These are phyloP conservation scores for Tetradesmus obliquus DNA, from an alignment of 139 green algal genomes.

Conservation along the genomic window DNA sequence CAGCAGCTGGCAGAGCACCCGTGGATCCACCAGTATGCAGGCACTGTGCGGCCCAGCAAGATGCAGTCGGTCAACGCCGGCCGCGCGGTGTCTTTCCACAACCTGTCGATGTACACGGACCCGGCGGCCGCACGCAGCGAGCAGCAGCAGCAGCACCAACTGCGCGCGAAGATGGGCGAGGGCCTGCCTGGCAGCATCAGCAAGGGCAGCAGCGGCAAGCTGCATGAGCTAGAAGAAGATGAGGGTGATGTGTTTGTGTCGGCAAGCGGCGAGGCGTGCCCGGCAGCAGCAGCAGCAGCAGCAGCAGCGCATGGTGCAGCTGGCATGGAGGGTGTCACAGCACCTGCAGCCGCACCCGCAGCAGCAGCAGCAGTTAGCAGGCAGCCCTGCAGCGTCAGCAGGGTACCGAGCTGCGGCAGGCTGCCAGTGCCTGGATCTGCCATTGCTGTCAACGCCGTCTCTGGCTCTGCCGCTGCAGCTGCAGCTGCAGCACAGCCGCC, in stretches of 20 bases:
- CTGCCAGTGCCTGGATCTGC: not conserved
- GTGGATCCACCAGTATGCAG: conserved; percentile 53
- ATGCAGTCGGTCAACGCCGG: conserved; percentile 3
- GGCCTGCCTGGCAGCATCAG: not conserved
- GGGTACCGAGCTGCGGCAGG: not conserved
- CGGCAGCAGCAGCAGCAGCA: conserved; percentile 30
- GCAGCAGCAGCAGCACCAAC: conserved; percentile 15
- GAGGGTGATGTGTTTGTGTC: conserved; percentile 38
- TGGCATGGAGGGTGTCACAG: not conserved
- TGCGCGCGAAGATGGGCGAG: conserved; percentile 15
- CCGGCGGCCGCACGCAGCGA: not conserved
- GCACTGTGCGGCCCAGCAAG: not conserved
- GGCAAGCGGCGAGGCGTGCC: conserved; percentile 1
- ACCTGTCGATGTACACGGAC: conserved; percentile 37
- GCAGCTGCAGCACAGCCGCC: not conserved
- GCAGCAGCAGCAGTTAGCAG: conserved; percentile 27
- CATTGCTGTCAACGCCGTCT: not conserved
- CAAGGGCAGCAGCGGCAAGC: not conserved
- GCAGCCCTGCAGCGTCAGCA: conserved; percentile 1
- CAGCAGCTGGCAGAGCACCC: conserved; percentile 60
- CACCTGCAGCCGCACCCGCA: not conserved
- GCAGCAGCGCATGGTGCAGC: not conserved
- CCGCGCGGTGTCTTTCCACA: conserved; percentile 29
- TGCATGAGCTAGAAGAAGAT: conserved; percentile 8
- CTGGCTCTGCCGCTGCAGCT: conserved; percentile 12